Conservation (phyloP, 2,329 filamentous ascomycete species). For the Ceratocystis diversiconidia region DNA sequence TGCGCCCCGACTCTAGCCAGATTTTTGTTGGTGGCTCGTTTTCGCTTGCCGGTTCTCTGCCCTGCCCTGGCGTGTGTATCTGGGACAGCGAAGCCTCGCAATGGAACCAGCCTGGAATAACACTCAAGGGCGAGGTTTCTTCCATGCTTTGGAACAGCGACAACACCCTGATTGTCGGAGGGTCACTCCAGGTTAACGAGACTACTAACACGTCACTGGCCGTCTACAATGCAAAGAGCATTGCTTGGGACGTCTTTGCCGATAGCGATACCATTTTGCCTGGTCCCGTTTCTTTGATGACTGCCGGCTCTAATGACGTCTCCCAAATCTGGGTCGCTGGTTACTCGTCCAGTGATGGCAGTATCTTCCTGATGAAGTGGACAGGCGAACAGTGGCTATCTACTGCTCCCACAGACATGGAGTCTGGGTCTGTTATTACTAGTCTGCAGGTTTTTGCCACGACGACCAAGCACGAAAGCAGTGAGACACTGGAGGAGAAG, state of each 20-base stretch:
- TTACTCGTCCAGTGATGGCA: conserved; percentile 44
- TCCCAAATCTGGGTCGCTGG: conserved; percentile 75
- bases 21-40: conserved; percentile 83
- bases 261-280: conserved; percentile 49
- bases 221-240: conserved; percentile 53
- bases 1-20: conserved; percentile 54
- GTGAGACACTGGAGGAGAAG: conserved; percentile 47
- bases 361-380: conserved; percentile 69
- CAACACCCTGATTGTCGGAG: conserved; percentile 60
- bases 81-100: conserved; percentile 56
- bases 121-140: conserved; percentile 55
- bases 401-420: conserved; percentile 48
- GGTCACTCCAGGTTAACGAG: conserved; percentile 55
- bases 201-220: conserved; percentile 51
- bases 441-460: conserved; percentile 71
- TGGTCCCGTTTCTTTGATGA: conserved; percentile 64
- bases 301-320: conserved; percentile 56
- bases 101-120: conserved; percentile 68
- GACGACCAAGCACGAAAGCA: conserved; percentile 50
- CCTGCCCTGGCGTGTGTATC: conserved; percentile 68
- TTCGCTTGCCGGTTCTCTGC: conserved; percentile 64
- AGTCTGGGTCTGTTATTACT: conserved; percentile 51
- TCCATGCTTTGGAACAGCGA: conserved; percentile 63
- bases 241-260: conserved; percentile 52
- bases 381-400: conserved; percentile 50